Percentiles rank a stretch among this genome's conserved stretches.
phyloP scores from a whole-genome alignment of 139 green algal genomes.

The Chlorella sp. region DNA sequence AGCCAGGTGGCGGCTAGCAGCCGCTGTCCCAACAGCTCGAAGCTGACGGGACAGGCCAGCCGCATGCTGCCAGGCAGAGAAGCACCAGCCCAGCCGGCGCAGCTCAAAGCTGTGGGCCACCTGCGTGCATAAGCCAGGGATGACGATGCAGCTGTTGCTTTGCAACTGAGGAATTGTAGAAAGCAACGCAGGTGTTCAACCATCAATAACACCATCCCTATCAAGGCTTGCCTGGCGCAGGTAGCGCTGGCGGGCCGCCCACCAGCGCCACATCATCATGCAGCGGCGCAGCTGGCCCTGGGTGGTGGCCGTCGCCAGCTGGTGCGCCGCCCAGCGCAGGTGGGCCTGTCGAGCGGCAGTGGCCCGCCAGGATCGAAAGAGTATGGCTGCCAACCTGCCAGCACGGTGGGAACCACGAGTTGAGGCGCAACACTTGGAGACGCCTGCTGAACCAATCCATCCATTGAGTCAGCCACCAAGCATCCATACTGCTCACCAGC shows the following conservation, averaged over 20 bases:
- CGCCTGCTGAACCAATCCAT: too few relatives aligned
- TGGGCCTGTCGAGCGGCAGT: neutral
- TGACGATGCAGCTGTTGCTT: too few relatives aligned
- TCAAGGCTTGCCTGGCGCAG: neutral
- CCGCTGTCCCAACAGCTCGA: neutral
- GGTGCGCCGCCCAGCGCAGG: neutral
- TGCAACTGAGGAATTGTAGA: too few relatives aligned
- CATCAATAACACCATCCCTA: neutral
- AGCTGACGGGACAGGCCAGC: neutral
- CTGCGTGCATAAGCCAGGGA: neutral
- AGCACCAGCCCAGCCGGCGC: neutral
- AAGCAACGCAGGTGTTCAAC: too few relatives aligned
- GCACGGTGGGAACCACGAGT: too few relatives aligned
- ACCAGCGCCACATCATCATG: conserved; percentile 10
- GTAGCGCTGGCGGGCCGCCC: neutral
- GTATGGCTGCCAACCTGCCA: neutral
- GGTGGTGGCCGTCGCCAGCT: neutral
- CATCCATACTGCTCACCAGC: neutral
- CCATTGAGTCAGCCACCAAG: too few relatives aligned
- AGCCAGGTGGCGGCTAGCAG: neutral
- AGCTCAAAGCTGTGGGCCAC: neutral
- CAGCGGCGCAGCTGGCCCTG: neutral
- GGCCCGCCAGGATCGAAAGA: neutral
- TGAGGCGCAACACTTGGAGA: too few relatives aligned
- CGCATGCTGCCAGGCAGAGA: neutral